Evolutionary conservation across 1,139 yeast genomes (phyloP).

Genomic region (Blastobotrys capitulatus): DNA sequence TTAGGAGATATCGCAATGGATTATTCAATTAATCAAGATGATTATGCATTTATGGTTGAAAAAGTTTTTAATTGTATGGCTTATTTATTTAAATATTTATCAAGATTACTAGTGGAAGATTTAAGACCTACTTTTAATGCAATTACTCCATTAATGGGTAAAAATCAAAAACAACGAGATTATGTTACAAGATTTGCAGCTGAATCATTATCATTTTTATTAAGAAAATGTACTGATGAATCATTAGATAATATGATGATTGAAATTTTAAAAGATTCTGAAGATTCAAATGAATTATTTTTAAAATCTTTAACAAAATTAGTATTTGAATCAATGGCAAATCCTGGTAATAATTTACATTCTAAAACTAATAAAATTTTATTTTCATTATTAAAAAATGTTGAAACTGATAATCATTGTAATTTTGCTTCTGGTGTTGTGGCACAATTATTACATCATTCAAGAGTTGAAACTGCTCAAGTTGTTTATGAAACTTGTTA

Average conservation of each 20-base stretch:
- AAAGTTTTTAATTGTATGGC: constrained; percentile 84
- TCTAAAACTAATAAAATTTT: constrained; percentile 57
- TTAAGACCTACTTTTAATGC: constrained; percentile 61
- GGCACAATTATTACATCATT: constrained; percentile 53
- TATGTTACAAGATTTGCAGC: constrained; percentile 81
- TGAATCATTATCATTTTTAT: constrained; percentile 79
- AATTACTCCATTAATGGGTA: constrained; percentile 57
- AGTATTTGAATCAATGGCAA: constrained; percentile 69
- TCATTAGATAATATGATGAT: constrained; percentile 45
- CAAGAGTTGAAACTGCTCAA: constrained; percentile 48
- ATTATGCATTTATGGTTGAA: constrained; percentile 43
- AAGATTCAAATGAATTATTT: constrained; percentile 38
- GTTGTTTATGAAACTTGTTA: constrained; percentile 34
- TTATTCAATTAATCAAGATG: constrained; percentile 2
- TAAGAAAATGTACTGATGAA: constrained; percentile 59
- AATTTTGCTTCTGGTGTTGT: constrained; percentile 22
- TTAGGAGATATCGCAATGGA: constrained; percentile 18
- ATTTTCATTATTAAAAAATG: constrained; percentile 32
- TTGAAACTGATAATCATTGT: constrained; percentile 7
- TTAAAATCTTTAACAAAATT: constrained; percentile 55
- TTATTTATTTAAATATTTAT: constrained; percentile 79
- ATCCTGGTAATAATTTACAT: constrained; percentile 68
- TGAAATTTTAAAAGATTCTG: constrained; percentile 48
- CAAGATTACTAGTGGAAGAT: constrained; percentile 57
- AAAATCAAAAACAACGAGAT: constrained; percentile 44